A percentile compares a stretch with the other conserved stretches of the same genome.
Evolutionary conservation across 1,284 basidiomycete genomes (phyloP).

Genomic region (Takashimella tepidaria): DNA sequence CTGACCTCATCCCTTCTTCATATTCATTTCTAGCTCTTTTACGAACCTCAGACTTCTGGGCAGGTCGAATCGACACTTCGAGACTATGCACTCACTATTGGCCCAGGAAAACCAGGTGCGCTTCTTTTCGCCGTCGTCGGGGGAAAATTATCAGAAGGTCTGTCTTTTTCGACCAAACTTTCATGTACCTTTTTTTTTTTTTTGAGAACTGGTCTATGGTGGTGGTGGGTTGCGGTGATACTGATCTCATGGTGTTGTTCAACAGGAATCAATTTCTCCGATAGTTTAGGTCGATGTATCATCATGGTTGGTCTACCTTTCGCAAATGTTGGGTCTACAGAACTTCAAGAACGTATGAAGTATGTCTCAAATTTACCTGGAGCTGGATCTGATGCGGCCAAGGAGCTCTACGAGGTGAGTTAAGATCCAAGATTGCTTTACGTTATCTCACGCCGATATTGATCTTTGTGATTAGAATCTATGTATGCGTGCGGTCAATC

Average conservation of each 20-base stretch:
- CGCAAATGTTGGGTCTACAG: conserved; percentile 82
- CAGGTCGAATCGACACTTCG: conserved; percentile 70
- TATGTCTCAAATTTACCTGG: conserved; percentile 58
- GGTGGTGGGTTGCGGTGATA: no score
- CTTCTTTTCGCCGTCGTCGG: conserved; percentile 89
- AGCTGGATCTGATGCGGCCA: conserved; percentile 65
- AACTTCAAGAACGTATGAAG: conserved; percentile 84
- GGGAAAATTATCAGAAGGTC: conserved; percentile 89
- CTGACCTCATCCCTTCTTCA: neutral
- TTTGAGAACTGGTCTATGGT: no score
- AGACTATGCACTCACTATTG: neutral
- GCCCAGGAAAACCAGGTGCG: conserved; percentile 54
- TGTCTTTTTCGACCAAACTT: no score
- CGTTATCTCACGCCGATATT: no score
- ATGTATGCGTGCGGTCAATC: conserved; percentile 96
- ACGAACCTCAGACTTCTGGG: conserved; percentile 72
- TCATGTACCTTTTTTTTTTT: no score
- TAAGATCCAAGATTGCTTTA: no score
- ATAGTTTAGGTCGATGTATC: conserved; percentile 81
- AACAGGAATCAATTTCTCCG: conserved; percentile 80
- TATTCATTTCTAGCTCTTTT: conserved; percentile 71
- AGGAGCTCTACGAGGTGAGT: conserved; percentile 67
- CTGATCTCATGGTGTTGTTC: no score
- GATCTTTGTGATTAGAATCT: no score
- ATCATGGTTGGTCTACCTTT: conserved; percentile 90